Conservation (phyloP, 495 filamentous ascomycete species). For the Tricharina praecox region DNA sequence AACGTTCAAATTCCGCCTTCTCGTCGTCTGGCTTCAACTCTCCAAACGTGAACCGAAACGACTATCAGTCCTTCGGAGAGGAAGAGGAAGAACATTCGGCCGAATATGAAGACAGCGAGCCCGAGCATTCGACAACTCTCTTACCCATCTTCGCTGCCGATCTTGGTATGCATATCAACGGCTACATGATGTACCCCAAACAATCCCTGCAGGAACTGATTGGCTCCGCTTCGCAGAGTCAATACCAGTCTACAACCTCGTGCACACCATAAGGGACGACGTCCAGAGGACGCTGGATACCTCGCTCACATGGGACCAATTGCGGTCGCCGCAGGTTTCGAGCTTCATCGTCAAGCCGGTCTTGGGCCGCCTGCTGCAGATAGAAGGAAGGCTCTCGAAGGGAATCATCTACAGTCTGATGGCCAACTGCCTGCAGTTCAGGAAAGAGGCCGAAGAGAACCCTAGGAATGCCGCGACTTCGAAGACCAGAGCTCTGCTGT, state of each 20-base stretch:
- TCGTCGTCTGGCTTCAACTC: conserved; percentile 3
- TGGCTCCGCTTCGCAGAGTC: conserved; percentile 34
- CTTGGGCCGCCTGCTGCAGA: conserved; percentile 37
- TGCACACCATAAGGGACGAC: conserved; percentile 69
- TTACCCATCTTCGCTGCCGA: conserved; percentile 70
- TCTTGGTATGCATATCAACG: conserved; percentile 48
- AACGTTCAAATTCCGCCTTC: neutral
- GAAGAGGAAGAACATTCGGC: neutral
- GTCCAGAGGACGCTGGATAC: conserved; percentile 74
- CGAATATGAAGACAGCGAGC: neutral
- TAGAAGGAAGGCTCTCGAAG: conserved; percentile 55
- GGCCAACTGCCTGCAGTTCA: conserved; percentile 85
- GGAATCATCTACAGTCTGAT: conserved; percentile 78
- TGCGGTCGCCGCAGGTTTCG: conserved; percentile 83
- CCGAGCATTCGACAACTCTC: conserved; percentile 41
- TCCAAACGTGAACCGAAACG: neutral
- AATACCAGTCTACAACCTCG: conserved; percentile 76
- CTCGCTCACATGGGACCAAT: conserved; percentile 84
- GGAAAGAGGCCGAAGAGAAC: conserved; percentile 63
- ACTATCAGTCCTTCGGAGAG: too few relatives aligned
- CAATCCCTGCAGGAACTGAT: conserved; percentile 3
- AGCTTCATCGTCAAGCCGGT: conserved; percentile 88
- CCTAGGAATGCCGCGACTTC: conserved; percentile 68
- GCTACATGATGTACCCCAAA: neutral
- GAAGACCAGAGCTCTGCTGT: conserved; percentile 66